phyloP scores from a whole-genome alignment of 257 asterid species.

The Salvia splendens region DNA sequence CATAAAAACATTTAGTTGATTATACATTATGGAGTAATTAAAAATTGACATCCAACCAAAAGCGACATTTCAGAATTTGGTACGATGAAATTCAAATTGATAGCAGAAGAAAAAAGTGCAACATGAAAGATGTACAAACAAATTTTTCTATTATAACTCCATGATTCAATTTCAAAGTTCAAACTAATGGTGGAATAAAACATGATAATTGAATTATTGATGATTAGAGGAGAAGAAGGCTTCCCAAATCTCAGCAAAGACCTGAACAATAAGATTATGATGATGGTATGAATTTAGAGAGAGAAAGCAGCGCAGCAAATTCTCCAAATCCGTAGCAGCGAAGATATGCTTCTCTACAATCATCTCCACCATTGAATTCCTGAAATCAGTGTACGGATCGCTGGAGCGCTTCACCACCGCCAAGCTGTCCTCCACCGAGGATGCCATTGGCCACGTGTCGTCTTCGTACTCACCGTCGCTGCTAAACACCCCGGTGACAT shows the following conservation, averaged over 20 bases:
- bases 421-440: constrained; percentile 31
- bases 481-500: constrained; percentile 24
- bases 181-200: neutral
- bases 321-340: constrained; percentile 43
- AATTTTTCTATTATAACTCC: no score
- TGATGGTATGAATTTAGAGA: constrained; percentile 49
- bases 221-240: constrained; percentile 26
- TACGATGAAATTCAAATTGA: neutral
- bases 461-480: constrained; percentile 13
- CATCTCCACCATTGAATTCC: constrained; percentile 62
- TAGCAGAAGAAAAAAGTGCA: no score
- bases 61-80: neutral
- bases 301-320: constrained; percentile 50
- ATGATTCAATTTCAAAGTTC: no score
- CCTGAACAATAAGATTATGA: constrained; percentile 50
- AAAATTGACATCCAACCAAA: neutral
- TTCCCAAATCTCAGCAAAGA: constrained; percentile 55
- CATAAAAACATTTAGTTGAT: no score
- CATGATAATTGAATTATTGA: neutral
- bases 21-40: no score
- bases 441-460: constrained; percentile 22
- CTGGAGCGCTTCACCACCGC: constrained; percentile 61
- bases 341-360: constrained; percentile 52
- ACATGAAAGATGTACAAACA: no score
- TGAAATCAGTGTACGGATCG: constrained; percentile 58